Evolutionary conservation across 768 basidiomycete species (phyloP).

Genomic region (Suillus variegatus): DNA sequence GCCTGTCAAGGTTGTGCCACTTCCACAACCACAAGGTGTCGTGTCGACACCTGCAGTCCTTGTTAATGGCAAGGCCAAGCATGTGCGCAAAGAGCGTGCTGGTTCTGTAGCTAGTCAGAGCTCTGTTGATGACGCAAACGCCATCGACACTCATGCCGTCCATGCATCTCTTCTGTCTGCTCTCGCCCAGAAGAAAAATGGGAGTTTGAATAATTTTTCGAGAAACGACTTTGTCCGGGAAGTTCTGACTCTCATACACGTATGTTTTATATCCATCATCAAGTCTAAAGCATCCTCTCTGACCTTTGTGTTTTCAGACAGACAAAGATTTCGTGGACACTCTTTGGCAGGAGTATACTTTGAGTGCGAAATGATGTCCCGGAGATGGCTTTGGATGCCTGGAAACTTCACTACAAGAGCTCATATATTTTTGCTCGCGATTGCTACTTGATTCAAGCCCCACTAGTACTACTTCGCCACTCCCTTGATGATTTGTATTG

Average conservation of each 20-base stretch:
- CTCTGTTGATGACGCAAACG: constrained; percentile 8
- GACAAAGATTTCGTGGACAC: constrained; percentile 66
- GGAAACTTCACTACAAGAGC: constrained; percentile 1
- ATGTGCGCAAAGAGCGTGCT: constrained; percentile 11
- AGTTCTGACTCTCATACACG: constrained; percentile 61
- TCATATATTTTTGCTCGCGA: constrained; percentile 5
- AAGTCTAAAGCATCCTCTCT: not conserved
- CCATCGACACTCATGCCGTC: constrained; percentile 20
- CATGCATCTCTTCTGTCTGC: constrained; percentile 28
- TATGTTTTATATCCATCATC: constrained; percentile 31
- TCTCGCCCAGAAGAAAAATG: constrained; percentile 21
- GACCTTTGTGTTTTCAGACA: constrained; percentile 41
- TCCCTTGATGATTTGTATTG: constrained; percentile 3
- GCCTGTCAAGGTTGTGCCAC: constrained; percentile 21
- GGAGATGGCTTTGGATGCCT: not conserved
- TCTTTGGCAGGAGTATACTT: constrained; percentile 55
- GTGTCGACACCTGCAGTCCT: constrained; percentile 1
- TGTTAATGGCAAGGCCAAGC: constrained; percentile 29
- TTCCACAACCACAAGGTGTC: constrained; percentile 13
- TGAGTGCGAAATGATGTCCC: constrained; percentile 7
- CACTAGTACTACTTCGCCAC: not conserved
- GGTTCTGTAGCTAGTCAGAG: constrained; percentile 1
- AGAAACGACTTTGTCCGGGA: constrained; percentile 62
- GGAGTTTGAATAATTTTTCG: constrained; percentile 33
- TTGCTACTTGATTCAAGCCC: not conserved